phyloP scores from a whole-genome alignment of 1,284 basidiomycete genomes.

The Sanghuangporus weigelae region DNA sequence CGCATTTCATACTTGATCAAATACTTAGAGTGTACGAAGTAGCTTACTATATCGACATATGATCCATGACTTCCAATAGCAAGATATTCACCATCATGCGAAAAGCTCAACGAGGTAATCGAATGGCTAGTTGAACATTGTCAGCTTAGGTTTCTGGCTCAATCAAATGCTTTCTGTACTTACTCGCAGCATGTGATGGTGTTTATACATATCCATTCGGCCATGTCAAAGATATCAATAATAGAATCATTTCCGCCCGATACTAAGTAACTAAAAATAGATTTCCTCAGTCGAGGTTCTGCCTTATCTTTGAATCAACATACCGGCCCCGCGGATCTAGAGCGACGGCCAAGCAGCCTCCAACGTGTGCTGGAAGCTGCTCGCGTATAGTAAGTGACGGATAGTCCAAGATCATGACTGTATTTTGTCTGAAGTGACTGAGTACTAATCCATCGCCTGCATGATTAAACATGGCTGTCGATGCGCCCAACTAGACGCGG shows the following conservation, averaged over 20 bases:
- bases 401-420: slow-evolving; percentile 61
- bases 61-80: slow-evolving; percentile 66
- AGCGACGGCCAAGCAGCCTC: slow-evolving; percentile 67
- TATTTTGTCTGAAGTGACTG: slow-evolving; percentile 55
- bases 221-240: slow-evolving; percentile 69
- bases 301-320: slow-evolving; percentile 22
- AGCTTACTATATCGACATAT: slow-evolving; percentile 68
- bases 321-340: slow-evolving; percentile 67
- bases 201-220: slow-evolving; percentile 71
- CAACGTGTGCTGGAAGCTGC: slow-evolving; percentile 64
- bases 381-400: slow-evolving; percentile 53
- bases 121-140: slow-evolving; percentile 43
- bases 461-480: slow-evolving; percentile 67
- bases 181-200: slow-evolving; percentile 77
- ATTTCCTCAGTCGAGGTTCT: neutral
- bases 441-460: slow-evolving; percentile 63
- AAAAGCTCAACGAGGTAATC: slow-evolving; percentile 74
- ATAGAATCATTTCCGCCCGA: slow-evolving; percentile 77
- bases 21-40: neutral
- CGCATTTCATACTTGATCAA: neutral
- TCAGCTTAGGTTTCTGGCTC: neutral
- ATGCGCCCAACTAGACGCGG: slow-evolving; percentile 30
- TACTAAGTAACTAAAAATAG: slow-evolving; percentile 55
- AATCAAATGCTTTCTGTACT: slow-evolving; percentile 26
- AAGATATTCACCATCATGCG: slow-evolving; percentile 73